Base-by-base conservation (phyloP, 2,329 filamentous ascomycete genomes). In the Chalaropsis ovoidea region DNA sequence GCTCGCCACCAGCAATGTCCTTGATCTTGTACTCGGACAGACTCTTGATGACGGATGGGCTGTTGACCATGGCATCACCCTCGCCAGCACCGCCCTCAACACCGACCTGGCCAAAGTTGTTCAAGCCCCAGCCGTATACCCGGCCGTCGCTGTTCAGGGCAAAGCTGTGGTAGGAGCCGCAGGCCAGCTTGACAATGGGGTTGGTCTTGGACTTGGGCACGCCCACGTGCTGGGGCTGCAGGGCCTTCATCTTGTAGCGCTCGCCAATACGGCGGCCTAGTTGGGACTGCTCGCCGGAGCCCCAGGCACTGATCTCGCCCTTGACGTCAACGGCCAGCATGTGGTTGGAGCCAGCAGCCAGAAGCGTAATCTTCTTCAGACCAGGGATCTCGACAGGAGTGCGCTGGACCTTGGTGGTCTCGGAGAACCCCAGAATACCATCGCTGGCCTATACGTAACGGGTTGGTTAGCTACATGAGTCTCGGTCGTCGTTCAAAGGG, bases 61-160 rank as follows among this genome's bases (percentile, higher is more conserved):
- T 81, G n/a, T 85, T 78, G 65, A 93, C 79, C 68, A 85, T 61
- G 41, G 67, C 62, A 27, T 67, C 66, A 42, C 65, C 89, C 64
- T 85, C 86, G 35, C 82, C 81, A 19, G 79, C 75, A 67, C 75
- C 74, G 22, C 77, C 74, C 62, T 79, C 78, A 63, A 88, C 83
- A 3, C 77, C 90, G 17, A 88, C 89, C 77, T 95, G 87, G 69
- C 87, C 88, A 74, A 89, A 95, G 76, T 88, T 91, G 80, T 95
- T 95, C 39, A 93, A 78, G 27, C 91, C 90, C 90, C 90, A 95
- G 0, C 86, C 83, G 75, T 85, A 94, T 41, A 93, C 86, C 39
- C 82, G 80, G 47, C 86, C 88, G 15, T 83, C 81, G 66, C 82
- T 81, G 74, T 87, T 84, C 60, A 95, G 79, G 19, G 89, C 89